Evolutionary conservation across 164 flowering plant species (phyloP).

Genomic region (Vitis cinerea): DNA sequence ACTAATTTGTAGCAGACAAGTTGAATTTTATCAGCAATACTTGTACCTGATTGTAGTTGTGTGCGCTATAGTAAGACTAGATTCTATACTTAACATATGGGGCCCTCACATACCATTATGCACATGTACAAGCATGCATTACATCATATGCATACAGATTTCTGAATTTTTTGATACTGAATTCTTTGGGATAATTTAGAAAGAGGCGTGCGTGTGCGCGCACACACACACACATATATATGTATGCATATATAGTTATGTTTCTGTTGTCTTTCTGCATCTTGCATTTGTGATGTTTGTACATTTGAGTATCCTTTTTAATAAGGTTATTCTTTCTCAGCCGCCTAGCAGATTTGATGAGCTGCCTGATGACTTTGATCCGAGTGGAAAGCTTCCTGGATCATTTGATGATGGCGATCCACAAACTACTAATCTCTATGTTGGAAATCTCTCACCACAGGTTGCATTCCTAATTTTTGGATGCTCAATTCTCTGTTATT

Average conservation of each 20-base stretch:
- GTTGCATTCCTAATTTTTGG: constrained; percentile 28
- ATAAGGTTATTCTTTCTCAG: constrained; percentile 30
- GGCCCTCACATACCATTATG: too few species aligned
- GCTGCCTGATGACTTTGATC: constrained; percentile 95
- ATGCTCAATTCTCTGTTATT: not conserved
- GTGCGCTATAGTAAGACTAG: too few species aligned
- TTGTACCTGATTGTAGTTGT: too few species aligned
- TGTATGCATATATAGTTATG: not conserved
- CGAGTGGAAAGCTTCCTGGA: constrained; percentile 85
- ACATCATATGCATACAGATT: too few species aligned
- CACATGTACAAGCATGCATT: too few species aligned
- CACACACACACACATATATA: too few species aligned
- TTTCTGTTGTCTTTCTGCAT: not conserved
- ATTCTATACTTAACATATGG: too few species aligned
- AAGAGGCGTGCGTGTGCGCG: too few species aligned
- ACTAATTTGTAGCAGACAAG: not conserved
- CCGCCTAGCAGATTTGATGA: constrained; percentile 89
- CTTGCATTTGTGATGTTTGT: not conserved
- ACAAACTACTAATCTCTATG: constrained; percentile 97
- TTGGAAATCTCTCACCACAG: constrained; percentile 97
- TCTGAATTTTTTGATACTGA: too few species aligned
- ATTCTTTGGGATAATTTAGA: too few species aligned
- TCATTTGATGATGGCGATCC: constrained; percentile 99
- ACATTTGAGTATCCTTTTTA: not conserved
- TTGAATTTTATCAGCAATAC: not conserved